Conservation (phyloP, 768 basidiomycete genomes). For the Leccinum pellstonianum region DNA sequence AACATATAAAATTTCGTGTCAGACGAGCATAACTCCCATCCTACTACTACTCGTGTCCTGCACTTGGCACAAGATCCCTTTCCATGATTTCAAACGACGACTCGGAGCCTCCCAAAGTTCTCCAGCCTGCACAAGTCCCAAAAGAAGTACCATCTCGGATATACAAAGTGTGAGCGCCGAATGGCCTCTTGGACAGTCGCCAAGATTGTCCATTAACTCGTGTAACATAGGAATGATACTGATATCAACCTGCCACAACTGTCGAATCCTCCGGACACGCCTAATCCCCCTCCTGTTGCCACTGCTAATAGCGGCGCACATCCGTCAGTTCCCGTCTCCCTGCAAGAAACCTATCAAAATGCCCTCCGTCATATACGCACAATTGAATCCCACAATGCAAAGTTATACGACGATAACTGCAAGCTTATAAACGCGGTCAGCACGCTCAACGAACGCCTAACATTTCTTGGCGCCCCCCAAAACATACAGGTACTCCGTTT, state of each 20-base stretch:
- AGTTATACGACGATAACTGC: conserved; percentile 40
- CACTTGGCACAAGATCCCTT: neutral
- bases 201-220: conserved; percentile 2
- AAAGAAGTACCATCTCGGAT: neutral
- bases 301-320: conserved; percentile 35
- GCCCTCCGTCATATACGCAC: conserved; percentile 34
- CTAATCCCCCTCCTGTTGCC: conserved; percentile 2
- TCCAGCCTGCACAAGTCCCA: conserved; percentile 16
- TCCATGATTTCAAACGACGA: conserved; percentile 9
- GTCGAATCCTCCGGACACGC: conserved; percentile 4
- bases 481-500: conserved; percentile 19
- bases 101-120: neutral
- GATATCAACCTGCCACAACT: neutral
- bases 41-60: neutral
- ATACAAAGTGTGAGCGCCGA: conserved; percentile 14
- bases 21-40: neutral
- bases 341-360: conserved; percentile 26
- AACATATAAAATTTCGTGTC: conserved; percentile 8
- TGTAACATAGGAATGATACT: conserved; percentile 4
- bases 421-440: conserved; percentile 30
- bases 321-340: conserved; percentile 43
- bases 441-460: conserved; percentile 32
- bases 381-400: conserved; percentile 30
- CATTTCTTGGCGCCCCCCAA: conserved; percentile 18
- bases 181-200: neutral